These are phyloP conservation scores for Atkinsonella hypoxylon DNA, from an alignment of 2,329 filamentous ascomycete species.

Conservation along the genomic window DNA sequence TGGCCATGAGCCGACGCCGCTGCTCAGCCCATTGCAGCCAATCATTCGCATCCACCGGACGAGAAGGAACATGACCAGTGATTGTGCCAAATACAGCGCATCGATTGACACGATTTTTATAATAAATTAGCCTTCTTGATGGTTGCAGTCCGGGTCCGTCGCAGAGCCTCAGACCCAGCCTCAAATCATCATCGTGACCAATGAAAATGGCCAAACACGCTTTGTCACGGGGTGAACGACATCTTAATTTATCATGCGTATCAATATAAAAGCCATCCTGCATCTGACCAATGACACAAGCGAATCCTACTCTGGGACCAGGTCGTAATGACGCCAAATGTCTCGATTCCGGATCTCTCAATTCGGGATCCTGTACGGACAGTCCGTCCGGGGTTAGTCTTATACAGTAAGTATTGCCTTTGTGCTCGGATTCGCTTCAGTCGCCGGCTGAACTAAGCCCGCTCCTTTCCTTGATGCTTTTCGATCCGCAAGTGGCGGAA, in stretches of 20 bases:
- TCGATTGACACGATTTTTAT: not conserved
- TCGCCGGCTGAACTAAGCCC: too few relatives aligned
- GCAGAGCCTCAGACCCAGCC: not conserved
- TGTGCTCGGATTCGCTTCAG: too few relatives aligned
- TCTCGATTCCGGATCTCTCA: not conserved
- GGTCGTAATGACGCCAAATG: not conserved
- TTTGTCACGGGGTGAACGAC: conserved; percentile 6
- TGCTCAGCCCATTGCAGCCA: not conserved
- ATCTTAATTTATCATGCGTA: conserved; percentile 7
- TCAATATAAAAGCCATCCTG: not conserved
- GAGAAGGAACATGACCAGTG: not conserved
- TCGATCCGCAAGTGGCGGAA: too few relatives aligned
- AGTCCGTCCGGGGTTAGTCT: too few relatives aligned
- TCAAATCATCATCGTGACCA: not conserved
- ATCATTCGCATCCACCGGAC: not conserved
- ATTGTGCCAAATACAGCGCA: not conserved
- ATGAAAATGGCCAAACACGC: conserved; percentile 3
- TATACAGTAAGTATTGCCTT: too few relatives aligned
- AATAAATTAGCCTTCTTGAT: conserved; percentile 3
- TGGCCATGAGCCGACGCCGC: not conserved
- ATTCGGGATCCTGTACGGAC: too few relatives aligned
- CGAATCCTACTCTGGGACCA: not conserved
- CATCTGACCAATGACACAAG: not conserved
- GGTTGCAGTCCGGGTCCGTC: not conserved
- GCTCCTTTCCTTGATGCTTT: too few relatives aligned